Conservation (phyloP, 1,284 basidiomycete species). For the Fomitopsis pinicola region DNA sequence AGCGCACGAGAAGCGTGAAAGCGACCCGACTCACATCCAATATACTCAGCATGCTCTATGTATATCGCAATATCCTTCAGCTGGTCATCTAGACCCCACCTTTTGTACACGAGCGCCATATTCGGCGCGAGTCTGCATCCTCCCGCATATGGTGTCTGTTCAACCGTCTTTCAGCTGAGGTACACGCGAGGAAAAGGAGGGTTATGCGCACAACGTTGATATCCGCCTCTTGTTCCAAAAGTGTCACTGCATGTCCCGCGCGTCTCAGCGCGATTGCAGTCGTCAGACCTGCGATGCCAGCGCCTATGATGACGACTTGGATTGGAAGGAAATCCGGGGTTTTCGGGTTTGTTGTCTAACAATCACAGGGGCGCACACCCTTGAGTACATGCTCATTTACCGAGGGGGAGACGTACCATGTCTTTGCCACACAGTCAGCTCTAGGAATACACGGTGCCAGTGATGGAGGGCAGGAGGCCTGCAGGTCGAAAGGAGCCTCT, state of each 20-base stretch:
- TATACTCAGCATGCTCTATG: conserved; percentile 11
- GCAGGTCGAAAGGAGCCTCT: background rate
- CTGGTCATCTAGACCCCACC: conserved; percentile 25
- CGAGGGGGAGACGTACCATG: background rate
- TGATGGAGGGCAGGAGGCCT: background rate
- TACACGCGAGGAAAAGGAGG: too few relatives aligned
- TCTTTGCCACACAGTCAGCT: background rate
- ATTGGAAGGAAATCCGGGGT: conserved; percentile 16
- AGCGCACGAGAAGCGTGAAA: background rate
- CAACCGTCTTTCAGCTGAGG: background rate
- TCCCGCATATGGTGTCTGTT: conserved; percentile 15
- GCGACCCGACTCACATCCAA: conserved; percentile 8
- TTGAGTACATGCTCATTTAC: background rate
- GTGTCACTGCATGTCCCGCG: conserved; percentile 26
- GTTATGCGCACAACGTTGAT: conserved; percentile 13
- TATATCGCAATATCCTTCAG: conserved; percentile 11
- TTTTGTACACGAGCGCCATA: conserved; percentile 21
- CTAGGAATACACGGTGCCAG: background rate
- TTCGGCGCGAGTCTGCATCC: conserved; percentile 25
- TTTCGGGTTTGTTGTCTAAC: background rate
- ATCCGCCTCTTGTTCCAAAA: conserved; percentile 19
- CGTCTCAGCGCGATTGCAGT: conserved; percentile 24
- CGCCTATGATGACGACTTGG: conserved; percentile 28
- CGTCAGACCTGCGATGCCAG: conserved; percentile 26
- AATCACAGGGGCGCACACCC: too few relatives aligned